phyloP scores from a whole-genome alignment of 768 basidiomycete species.

The Crepidotus variabilis region DNA sequence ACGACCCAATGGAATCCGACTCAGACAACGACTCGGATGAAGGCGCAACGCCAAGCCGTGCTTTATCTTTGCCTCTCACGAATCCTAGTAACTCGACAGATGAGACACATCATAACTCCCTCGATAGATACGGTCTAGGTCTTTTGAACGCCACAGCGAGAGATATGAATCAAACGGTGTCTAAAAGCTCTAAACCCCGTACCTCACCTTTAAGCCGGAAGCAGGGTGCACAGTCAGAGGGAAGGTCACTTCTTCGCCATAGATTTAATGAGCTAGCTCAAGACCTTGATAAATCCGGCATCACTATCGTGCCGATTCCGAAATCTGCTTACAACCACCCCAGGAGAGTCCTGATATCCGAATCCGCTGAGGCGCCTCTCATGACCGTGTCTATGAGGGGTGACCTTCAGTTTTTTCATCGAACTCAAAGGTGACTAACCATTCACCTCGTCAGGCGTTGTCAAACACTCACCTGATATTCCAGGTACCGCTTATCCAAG shows the following conservation, averaged over 20 bases:
- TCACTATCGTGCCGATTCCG: constrained; percentile 11
- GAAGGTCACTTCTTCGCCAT: background rate
- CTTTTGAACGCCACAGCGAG: background rate
- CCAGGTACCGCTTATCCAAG: constrained; percentile 30
- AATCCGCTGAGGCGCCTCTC: constrained; percentile 27
- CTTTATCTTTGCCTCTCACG: background rate
- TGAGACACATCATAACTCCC: background rate
- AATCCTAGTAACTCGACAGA: background rate
- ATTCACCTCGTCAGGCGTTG: background rate
- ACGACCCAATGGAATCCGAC: constrained; percentile 1
- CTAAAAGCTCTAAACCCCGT: background rate
- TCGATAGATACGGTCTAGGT: background rate
- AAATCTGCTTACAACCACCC: constrained; percentile 21
- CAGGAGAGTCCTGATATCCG: constrained; percentile 24
- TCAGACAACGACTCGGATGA: background rate
- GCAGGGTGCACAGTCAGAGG: background rate
- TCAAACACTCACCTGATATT: constrained; percentile 1
- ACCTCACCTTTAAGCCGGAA: background rate
- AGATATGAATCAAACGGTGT: background rate
- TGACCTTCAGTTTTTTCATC: constrained; percentile 40
- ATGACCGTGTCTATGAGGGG: constrained; percentile 43
- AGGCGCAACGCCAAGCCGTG: background rate
- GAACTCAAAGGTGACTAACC: constrained; percentile 20
- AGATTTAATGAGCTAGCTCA: background rate
- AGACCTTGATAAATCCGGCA: background rate